Conservation (phyloP, 352 stramenopile genomes). For the Phytophthora sojae region DNA sequence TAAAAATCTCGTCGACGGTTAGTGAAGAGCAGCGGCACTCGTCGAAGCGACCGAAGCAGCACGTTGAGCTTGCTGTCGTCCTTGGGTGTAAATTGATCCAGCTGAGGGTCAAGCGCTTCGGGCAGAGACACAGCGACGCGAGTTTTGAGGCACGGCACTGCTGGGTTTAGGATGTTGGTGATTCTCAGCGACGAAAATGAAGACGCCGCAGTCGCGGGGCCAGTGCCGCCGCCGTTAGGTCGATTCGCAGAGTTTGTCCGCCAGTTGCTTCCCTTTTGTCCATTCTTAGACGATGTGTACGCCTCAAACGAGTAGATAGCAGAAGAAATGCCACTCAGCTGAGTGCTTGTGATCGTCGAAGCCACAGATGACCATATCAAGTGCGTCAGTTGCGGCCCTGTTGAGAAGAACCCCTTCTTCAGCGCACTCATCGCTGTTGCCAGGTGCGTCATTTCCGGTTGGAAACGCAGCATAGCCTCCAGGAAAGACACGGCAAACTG, state of each 20-base stretch:
- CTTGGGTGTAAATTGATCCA: constrained; percentile 79
- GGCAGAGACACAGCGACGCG: constrained; percentile 71
- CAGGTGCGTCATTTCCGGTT: constrained; percentile 66
- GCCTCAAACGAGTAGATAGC: constrained; percentile 65
- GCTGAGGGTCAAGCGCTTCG: constrained; percentile 66
- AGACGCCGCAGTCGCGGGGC: constrained; percentile 32
- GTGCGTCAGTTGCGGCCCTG: constrained; percentile 71
- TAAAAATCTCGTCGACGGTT: constrained; percentile 62
- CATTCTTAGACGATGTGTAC: constrained; percentile 34
- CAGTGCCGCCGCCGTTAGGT: constrained; percentile 3
- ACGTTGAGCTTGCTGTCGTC: constrained; percentile 84
- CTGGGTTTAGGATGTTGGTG: constrained; percentile 68
- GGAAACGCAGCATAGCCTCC: constrained; percentile 72
- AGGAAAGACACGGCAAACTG: constrained; percentile 78
- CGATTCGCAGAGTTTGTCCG: constrained; percentile 21
- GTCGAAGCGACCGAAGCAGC: constrained; percentile 66
- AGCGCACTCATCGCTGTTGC: constrained; percentile 59
- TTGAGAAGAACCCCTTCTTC: constrained; percentile 80
- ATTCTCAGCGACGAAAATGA: constrained; percentile 80
- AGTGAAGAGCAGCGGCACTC: constrained; percentile 65
- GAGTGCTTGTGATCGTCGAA: constrained; percentile 67
- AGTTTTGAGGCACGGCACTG: constrained; percentile 58
- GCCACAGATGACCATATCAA: constrained; percentile 81
- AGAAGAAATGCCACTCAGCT: constrained; percentile 76
- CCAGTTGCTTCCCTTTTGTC: constrained; percentile 22